Conservation (phyloP, 768 basidiomycete genomes). For the Tulasnella sp. region DNA sequence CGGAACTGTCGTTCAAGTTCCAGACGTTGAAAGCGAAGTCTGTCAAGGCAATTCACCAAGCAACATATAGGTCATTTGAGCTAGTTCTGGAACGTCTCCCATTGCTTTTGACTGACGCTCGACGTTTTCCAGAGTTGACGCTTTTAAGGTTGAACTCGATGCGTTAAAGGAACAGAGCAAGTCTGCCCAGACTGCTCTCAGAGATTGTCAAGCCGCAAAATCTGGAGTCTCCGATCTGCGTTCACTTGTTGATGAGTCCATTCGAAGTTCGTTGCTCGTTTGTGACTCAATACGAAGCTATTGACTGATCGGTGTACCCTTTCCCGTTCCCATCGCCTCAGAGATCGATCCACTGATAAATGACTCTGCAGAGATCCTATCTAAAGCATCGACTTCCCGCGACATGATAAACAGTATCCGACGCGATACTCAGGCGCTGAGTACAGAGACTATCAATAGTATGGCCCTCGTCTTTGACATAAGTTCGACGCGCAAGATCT, state of each 20-base stretch:
- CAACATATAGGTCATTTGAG: neutral
- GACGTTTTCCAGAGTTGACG: neutral
- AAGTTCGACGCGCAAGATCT: neutral
- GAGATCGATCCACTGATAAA: neutral
- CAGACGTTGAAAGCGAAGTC: neutral
- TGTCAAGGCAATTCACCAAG: neutral
- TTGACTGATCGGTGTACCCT: neutral
- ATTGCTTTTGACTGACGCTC: too few species aligned
- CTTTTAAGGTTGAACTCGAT: neutral
- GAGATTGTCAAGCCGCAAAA: neutral
- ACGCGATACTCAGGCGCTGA: neutral
- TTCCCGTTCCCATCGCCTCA: too few species aligned
- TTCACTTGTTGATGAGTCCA: neutral
- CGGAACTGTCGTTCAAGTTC: neutral
- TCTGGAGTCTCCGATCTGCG: neutral
- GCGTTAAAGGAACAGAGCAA: neutral
- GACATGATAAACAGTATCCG: neutral
- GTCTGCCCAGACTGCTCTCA: neutral
- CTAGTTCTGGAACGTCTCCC: neutral
- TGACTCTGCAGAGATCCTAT: neutral
- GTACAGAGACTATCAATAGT: neutral
- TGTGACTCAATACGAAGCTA: neutral
- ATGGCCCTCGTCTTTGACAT: neutral
- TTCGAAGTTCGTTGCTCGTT: neutral
- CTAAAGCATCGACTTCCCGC: neutral